Conservation (phyloP, 441 rosid species). For the Eruca vesicaria region DNA sequence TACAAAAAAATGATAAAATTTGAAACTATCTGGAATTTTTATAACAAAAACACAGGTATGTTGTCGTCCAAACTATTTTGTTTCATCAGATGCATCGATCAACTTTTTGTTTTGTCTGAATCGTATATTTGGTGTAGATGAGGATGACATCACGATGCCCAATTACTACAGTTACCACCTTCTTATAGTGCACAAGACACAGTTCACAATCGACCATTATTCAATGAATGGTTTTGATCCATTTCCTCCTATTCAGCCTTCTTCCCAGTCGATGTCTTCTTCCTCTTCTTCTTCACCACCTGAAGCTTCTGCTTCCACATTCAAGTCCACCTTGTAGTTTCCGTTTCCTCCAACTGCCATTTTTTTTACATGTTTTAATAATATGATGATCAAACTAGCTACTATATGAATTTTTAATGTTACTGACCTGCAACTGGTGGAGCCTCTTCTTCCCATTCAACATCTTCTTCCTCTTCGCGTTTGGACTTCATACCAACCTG, state of each 20-base stretch:
- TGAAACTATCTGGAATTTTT: neutral
- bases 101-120: too few species aligned
- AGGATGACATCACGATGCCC: too few species aligned
- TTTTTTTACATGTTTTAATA: neutral
- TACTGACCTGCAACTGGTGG: slow-evolving; percentile 26
- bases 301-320: slow-evolving; percentile 9
- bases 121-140: too few species aligned
- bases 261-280: slow-evolving; percentile 9
- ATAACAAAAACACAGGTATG: neutral
- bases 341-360: neutral
- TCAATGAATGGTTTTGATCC: neutral
- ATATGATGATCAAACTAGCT: neutral
- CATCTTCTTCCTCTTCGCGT: slow-evolving; percentile 32
- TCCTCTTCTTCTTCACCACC: neutral
- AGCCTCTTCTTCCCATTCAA: slow-evolving; percentile 31
- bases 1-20: neutral
- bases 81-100: too few species aligned
- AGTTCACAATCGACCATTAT: slow-evolving; percentile 2
- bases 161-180: slow-evolving; percentile 60
- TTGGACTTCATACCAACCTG: slow-evolving; percentile 32
- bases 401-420: neutral
- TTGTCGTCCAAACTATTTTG: neutral
- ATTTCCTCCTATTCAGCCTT: slow-evolving; percentile 5
- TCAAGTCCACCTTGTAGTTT: slow-evolving; percentile 10
- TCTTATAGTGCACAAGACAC: neutral